Conservation (phyloP, 208 protist genomes). For the Crithidia acanthocephali region DNA sequence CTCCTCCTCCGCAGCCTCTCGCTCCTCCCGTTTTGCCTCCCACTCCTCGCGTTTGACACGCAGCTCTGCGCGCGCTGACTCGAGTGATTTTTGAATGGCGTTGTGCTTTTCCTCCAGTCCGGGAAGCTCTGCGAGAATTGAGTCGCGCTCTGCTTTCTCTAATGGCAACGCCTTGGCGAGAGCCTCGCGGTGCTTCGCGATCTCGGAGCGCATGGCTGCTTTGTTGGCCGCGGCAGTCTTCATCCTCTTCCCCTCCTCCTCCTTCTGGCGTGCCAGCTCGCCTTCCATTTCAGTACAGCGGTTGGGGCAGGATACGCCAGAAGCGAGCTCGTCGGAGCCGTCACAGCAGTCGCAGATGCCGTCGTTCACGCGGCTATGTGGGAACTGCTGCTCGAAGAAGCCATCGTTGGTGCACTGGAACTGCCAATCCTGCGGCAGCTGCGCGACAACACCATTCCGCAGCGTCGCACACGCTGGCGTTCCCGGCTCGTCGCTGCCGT, state of each 20-base stretch:
- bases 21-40: constrained; percentile 7
- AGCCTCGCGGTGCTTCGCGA: constrained; percentile 26
- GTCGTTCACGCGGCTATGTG: constrained; percentile 86
- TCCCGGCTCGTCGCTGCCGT: constrained; percentile 96
- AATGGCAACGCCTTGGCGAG: constrained; percentile 1
- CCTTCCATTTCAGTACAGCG: constrained; percentile 52
- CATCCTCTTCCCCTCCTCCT: constrained; percentile 35
- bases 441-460: constrained; percentile 1
- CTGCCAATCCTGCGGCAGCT: constrained; percentile 23
- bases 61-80: constrained; percentile 33
- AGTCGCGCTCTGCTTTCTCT: constrained; percentile 26
- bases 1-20: constrained; percentile 8
- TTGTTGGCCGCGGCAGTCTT: constrained; percentile 23
- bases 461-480: constrained; percentile 67
- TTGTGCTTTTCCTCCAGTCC: constrained; percentile 28
- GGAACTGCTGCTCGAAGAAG: constrained; percentile 54
- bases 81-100: constrained; percentile 40
- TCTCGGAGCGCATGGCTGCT: constrained; percentile 37
- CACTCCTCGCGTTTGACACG: constrained; percentile 21
- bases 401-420: constrained; percentile 90
- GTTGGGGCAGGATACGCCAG: constrained; percentile 55
- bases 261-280: constrained; percentile 29
- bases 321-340: constrained; percentile 86
- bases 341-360: constrained; percentile 96
- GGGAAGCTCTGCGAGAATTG: constrained; percentile 22